Base-by-base conservation (phyloP, 2,329 filamentous ascomycete genomes). In the Neofusicoccum parvum region DNA sequence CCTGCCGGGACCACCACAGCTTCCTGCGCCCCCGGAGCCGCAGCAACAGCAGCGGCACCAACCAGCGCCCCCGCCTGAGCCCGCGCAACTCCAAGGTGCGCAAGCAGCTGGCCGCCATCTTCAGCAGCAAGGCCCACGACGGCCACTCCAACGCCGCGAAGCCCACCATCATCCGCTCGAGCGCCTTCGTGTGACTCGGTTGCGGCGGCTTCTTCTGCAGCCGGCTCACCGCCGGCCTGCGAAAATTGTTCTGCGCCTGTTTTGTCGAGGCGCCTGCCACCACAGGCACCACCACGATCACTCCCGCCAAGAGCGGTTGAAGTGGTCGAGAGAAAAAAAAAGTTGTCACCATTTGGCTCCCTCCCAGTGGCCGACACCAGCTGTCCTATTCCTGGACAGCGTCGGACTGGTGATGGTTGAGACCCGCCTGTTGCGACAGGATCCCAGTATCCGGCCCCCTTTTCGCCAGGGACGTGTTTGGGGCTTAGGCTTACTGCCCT, bases 101-200 rank as follows among this genome's bases (percentile, higher is more conserved):
- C 56, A 60, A 60, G 56, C 56, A 60, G 43, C n/a, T 60, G 27
- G 56, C 56, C n/a, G 45, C 56, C n/a, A 20, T 60, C n/a, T 60
- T 60, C 56, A 36, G 56, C 56, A 15, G 37, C 10, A 58, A 45
- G 53, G 53, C 39, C 11, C 53, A 45, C 53, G 39, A 58, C 20
- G 14, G 15, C 3, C 41, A 45, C 14, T 15, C 41, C 41, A 45
- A 17, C 37, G 39, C 37, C 20, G 20, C 56, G 12, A 60, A 46
- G 56, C 56, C 56, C 27, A 32, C 56, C 56, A 15, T 59, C 41
- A 20, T 59, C 23, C 39, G 41, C 36, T n/a, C 53, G 7, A 36
- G 39, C 39, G 56, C 56, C 17, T 27, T 60, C 27, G 41, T 60
- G 34, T 60, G 56, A 60, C 56, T 60, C 56, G 56, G 56, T 60